Conservation (phyloP, 768 basidiomycete species). For the Rubroboletus pulcherrimus region DNA sequence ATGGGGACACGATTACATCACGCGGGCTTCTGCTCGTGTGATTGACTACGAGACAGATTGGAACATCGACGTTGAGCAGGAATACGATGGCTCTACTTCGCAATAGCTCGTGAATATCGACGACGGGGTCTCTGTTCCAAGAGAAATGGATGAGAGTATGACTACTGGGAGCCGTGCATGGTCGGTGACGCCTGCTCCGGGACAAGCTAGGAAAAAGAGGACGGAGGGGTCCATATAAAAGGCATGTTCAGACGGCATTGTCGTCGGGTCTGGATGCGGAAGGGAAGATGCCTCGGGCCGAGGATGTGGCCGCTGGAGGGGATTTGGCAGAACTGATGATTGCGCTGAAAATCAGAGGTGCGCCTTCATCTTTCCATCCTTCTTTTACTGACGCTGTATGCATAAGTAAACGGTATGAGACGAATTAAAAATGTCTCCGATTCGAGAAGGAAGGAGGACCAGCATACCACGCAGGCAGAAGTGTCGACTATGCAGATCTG, state of each 20-base stretch:
- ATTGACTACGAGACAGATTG: slow-evolving; percentile 82
- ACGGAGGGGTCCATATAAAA: slow-evolving; percentile 56
- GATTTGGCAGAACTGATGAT: slow-evolving; percentile 70
- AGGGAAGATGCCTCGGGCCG: slow-evolving; percentile 71
- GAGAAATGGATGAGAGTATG: slow-evolving; percentile 43
- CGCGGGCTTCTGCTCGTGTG: slow-evolving; percentile 64
- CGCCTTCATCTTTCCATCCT: not conserved
- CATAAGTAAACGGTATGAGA: too few species aligned
- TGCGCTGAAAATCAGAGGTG: slow-evolving; percentile 71
- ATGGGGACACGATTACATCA: slow-evolving; percentile 72
- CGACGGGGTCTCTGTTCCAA: slow-evolving; percentile 38
- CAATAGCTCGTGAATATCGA: slow-evolving; percentile 32
- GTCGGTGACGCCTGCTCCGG: slow-evolving; percentile 36
- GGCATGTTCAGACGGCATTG: slow-evolving; percentile 36
- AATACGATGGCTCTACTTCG: slow-evolving; percentile 36
- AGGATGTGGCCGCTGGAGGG: slow-evolving; percentile 68
- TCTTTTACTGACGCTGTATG: not conserved
- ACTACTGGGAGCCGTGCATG: slow-evolving; percentile 46
- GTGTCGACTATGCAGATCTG: slow-evolving; percentile 68
- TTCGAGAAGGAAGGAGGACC: slow-evolving; percentile 74
- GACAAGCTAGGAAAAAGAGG: slow-evolving; percentile 35
- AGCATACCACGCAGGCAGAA: slow-evolving; percentile 64
- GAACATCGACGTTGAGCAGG: slow-evolving; percentile 77
- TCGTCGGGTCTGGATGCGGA: slow-evolving; percentile 56
- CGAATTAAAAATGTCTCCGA: too few species aligned